Evolutionary conservation across 208 protist species (phyloP), one percentile per base, ranked within the genome.

Genomic region (Leishmania arabica): DNA sequence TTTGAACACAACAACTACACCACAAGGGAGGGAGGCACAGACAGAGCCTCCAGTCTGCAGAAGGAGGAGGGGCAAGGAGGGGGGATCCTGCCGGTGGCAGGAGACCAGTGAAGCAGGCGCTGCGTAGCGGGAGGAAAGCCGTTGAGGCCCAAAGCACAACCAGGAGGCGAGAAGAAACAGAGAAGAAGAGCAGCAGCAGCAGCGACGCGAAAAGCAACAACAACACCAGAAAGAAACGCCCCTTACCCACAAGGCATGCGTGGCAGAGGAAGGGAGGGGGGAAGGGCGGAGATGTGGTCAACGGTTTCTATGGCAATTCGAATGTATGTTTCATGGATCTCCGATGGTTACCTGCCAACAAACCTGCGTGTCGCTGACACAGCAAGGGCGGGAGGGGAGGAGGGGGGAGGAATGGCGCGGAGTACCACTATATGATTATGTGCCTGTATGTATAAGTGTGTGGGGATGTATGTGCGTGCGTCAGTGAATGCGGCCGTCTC

Each of bases 371-470:
- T 17, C 34, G 42, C 42, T 51, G 9, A 53, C 42, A 24, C 27
- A 37, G 13, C 42, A n/a, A 42, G 40, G 5, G 40, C 9, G n/a
- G 17, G 3, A 31, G 17, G n/a, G 17, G 3, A 34, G 37, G n/a
- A 40, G 40, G 64, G 4, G 19, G 37, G 3, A 15, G 0, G 1
- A 21, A 27, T 42, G 49, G 8, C 31, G 71, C 21, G n/a, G 71
- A 40, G n/a, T 17, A 45, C 49, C 71, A 62, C 71, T n/a, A 45
- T 53, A 45, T 51, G 70, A 66, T 19, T 19, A 66, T 37, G 31
- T 17, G 37, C 24, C 13, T 75, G 15, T 70, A n/a, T 75, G 53
- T 70, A 72, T 77, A 37, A 7, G 5, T 77, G 42, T 78, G 75
- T 78, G 60, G 31, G 56, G 19, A 42, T 78, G 45, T 54, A 66